Conservation (phyloP, 1,284 basidiomycete genomes). For the Phaffia rhodozyma region DNA sequence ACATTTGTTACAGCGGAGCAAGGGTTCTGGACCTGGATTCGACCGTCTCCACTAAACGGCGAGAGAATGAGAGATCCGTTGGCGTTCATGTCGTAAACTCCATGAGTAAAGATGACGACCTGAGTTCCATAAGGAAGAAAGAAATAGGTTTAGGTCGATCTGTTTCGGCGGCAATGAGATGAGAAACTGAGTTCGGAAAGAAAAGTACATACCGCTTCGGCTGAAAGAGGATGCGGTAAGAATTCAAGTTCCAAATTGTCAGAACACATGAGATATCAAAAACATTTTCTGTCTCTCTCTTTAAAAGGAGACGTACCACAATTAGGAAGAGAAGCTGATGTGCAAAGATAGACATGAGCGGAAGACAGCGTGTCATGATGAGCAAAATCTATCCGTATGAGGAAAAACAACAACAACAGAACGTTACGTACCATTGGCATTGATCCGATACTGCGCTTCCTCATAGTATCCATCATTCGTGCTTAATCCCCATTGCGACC, state of each 20-base stretch:
- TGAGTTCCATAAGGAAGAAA: slow-evolving; percentile 41
- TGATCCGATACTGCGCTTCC: slow-evolving; percentile 74
- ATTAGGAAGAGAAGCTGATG: slow-evolving; percentile 53
- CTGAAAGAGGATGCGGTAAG: no score
- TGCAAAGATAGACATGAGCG: slow-evolving; percentile 14
- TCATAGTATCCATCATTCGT: slow-evolving; percentile 63
- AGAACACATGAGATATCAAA: not conserved
- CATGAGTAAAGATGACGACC: slow-evolving; percentile 78
- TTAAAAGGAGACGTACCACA: slow-evolving; percentile 35
- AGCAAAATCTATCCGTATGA: not conserved
- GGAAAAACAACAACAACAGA: not conserved
- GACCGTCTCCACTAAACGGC: slow-evolving; percentile 63
- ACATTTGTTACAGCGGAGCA: slow-evolving; percentile 76
- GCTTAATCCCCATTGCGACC: slow-evolving; percentile 29
- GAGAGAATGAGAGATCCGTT: slow-evolving; percentile 65
- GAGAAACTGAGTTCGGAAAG: not conserved
- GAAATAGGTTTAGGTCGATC: not conserved
- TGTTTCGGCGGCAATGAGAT: not conserved
- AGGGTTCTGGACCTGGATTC: slow-evolving; percentile 80
- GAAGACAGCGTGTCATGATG: not conserved
- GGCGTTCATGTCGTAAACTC: slow-evolving; percentile 49
- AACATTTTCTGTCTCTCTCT: not conserved
- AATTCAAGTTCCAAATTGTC: no score
- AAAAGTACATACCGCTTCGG: no score
- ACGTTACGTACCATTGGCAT: slow-evolving; percentile 45